A percentile compares a stretch with the other conserved stretches of the same genome.
Conservation (phyloP, 768 basidiomycete genomes). For the Russula vinacea region DNA sequence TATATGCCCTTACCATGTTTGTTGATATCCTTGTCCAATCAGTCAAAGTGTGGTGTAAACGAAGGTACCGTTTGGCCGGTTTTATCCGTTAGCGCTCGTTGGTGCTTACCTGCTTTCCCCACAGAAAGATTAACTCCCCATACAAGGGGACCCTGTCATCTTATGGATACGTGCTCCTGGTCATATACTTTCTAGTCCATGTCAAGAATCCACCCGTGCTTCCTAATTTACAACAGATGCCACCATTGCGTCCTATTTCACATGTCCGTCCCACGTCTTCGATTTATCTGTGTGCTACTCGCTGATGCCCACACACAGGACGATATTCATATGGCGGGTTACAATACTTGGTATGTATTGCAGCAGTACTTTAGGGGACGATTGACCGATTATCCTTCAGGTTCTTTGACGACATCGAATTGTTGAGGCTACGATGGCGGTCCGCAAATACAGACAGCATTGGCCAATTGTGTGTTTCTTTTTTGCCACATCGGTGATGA, state of each 20-base stretch:
- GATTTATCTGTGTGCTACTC: slow-evolving; percentile 13
- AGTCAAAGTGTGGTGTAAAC: slow-evolving; percentile 99
- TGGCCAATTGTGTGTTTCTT: slow-evolving; percentile 74
- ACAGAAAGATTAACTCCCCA: slow-evolving; percentile 95
- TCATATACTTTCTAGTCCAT: slow-evolving; percentile 96
- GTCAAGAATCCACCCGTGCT: slow-evolving; percentile 96
- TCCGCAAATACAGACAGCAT: slow-evolving; percentile 91
- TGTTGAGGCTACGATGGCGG: slow-evolving; percentile 87
- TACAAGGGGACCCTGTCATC: slow-evolving; percentile 96
- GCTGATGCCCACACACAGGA: slow-evolving; percentile 46
- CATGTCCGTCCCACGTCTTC: slow-evolving; percentile 45
- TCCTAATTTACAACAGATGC: slow-evolving; percentile 94
- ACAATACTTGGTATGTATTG: slow-evolving; percentile 64
- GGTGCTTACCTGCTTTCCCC: slow-evolving; percentile 5
- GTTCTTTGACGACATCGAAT: slow-evolving; percentile 98
- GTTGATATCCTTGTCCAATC: slow-evolving; percentile 1
- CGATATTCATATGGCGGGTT: slow-evolving; percentile 73
- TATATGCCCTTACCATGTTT: slow-evolving; percentile 23
- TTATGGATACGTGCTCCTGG: slow-evolving; percentile 96
- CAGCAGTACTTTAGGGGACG: background rate
- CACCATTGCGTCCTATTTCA: slow-evolving; percentile 82
- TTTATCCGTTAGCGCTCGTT: slow-evolving; percentile 26
- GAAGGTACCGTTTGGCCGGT: slow-evolving; percentile 50
- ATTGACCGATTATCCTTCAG: slow-evolving; percentile 32
- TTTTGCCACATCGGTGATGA: background rate